A percentile compares a stretch with the other conserved stretches of the same genome.
Conservation (phyloP, 78 protist species). For the Dictyostelium citrinum region DNA sequence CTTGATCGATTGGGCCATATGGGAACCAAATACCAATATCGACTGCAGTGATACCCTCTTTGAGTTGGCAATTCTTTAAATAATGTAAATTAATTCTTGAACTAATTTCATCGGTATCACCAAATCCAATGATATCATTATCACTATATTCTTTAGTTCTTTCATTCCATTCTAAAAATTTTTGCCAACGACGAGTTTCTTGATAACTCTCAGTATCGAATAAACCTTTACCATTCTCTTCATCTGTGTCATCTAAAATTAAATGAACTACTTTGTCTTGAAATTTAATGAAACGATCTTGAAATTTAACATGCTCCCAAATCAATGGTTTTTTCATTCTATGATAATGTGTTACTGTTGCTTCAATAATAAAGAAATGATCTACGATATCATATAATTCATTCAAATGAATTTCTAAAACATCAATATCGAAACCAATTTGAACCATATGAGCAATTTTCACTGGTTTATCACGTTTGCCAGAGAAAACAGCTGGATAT, state of each 20-base stretch:
- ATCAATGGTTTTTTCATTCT: slow-evolving; percentile 3
- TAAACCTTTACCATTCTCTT: not conserved
- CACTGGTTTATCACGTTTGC: not conserved
- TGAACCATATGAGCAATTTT: not conserved
- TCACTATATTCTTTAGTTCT: not conserved
- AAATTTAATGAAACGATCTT: not conserved
- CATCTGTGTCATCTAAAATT: not conserved
- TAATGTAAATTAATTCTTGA: not conserved
- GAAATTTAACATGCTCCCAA: slow-evolving; percentile 14
- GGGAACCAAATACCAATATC: slow-evolving; percentile 33
- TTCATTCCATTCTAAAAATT: slow-evolving; percentile 1
- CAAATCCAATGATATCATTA: slow-evolving; percentile 1
- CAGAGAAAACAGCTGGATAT: not conserved
- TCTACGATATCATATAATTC: slow-evolving; percentile 3
- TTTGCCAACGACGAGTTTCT: not conserved
- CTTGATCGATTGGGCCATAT: not conserved
- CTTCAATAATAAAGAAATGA: not conserved
- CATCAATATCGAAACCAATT: slow-evolving; percentile 19
- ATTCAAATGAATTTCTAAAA: slow-evolving; percentile 4
- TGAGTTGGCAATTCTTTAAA: not conserved
- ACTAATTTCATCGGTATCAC: not conserved
- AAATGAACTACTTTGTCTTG: slow-evolving; percentile 7
- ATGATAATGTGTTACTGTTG: not conserved
- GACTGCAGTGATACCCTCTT: not conserved
- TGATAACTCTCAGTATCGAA: not conserved